A percentile compares a stretch with the other conserved stretches of the same genome.
Conservation (phyloP, 352 stramenopile species). For the Peronospora destructor region DNA sequence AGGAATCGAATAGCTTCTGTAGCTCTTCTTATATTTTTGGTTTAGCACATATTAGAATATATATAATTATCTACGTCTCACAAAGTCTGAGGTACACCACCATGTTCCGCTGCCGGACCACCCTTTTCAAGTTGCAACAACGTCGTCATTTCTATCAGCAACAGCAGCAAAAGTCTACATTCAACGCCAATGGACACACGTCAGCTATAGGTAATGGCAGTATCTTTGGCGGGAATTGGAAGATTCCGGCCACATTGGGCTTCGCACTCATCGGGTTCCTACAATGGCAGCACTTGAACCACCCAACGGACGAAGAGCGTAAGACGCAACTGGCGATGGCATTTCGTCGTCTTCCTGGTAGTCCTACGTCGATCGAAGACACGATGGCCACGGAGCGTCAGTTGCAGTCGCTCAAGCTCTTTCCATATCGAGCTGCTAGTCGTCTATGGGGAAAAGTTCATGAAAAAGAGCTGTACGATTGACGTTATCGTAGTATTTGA, state of each 20-base stretch:
- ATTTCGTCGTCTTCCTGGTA: constrained; percentile 41
- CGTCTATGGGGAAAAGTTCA: constrained; percentile 72
- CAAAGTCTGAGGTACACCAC: not conserved
- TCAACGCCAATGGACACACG: not conserved
- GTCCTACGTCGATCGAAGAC: constrained; percentile 52
- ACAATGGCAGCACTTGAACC: constrained; percentile 64
- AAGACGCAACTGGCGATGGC: constrained; percentile 47
- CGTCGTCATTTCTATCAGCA: constrained; percentile 16
- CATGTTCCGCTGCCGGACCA: constrained; percentile 6
- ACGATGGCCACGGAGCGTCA: constrained; percentile 65
- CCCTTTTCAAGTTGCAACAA: constrained; percentile 4
- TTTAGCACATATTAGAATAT: not conserved
- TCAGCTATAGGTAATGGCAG: not conserved
- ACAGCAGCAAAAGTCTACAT: not conserved
- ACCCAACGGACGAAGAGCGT: constrained; percentile 55
- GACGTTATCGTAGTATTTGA: not conserved
- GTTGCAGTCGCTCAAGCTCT: constrained; percentile 65
- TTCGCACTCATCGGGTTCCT: constrained; percentile 67
- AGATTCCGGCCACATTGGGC: constrained; percentile 53
- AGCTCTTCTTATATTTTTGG: too few species aligned
- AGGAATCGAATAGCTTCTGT: too few species aligned
- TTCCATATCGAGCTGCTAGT: constrained; percentile 71
- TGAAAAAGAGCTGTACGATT: constrained; percentile 70
- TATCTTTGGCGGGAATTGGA: constrained; percentile 44
- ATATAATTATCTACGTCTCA: not conserved